Evolutionary conservation across 208 protist species (phyloP).

Genomic region (Crithidia mellificae): DNA sequence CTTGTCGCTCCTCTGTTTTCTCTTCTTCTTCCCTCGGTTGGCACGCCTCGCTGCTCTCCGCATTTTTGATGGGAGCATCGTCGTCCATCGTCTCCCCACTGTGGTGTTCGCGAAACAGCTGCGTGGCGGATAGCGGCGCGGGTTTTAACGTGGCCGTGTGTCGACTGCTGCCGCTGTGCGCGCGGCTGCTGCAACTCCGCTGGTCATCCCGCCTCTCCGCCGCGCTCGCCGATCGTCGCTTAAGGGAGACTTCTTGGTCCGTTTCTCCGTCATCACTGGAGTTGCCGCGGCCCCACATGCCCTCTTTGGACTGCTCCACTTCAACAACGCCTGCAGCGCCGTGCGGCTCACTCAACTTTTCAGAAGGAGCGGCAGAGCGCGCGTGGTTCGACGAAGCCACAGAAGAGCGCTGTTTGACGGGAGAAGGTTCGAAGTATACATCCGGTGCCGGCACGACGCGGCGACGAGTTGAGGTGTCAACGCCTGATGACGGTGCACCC

Average conservation of each 20-base stretch:
- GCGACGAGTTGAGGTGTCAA: not conserved
- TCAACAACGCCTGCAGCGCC: not conserved
- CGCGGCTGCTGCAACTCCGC: not conserved
- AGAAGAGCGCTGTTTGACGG: not conserved
- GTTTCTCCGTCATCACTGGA: not conserved
- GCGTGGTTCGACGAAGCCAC: not conserved
- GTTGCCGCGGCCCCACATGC: not conserved
- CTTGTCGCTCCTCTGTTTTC: not conserved
- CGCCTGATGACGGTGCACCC: not conserved
- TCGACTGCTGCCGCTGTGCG: not conserved
- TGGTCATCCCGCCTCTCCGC: not conserved
- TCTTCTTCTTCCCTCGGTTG: not conserved
- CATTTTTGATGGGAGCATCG: too few species aligned
- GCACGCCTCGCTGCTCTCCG: too few species aligned
- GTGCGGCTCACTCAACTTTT: not conserved
- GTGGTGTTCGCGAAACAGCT: not conserved
- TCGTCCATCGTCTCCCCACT: too few species aligned
- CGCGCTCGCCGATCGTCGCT: not conserved
- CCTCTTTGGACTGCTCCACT: not conserved
- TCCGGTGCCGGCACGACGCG: not conserved
- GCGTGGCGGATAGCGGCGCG: not conserved
- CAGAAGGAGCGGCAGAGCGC: not conserved
- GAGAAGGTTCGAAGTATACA: not conserved
- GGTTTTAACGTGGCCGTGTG: not conserved
- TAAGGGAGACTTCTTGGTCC: not conserved